A percentile compares a stretch with the other conserved stretches of the same genome.
Conservation (phyloP, 345 rosid species). For the Ceriops zippeliana region DNA sequence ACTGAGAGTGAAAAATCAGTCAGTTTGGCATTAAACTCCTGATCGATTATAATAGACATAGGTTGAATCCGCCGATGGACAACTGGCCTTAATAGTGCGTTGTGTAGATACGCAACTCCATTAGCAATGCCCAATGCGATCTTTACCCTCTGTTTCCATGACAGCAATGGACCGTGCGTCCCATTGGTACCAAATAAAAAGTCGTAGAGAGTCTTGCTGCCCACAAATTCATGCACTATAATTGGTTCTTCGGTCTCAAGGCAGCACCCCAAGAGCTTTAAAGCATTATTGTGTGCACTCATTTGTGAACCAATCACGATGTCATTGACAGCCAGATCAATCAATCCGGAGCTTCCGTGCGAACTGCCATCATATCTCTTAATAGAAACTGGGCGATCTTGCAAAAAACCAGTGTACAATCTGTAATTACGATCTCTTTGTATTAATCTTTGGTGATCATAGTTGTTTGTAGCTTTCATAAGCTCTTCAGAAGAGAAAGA, state of each 20-base stretch:
- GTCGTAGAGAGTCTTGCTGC: neutral
- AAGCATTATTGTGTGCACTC: neutral
- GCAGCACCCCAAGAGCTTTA: neutral
- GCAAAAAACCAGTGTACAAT: slow-evolving; percentile 6
- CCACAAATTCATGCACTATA: neutral
- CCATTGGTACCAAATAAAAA: rapidly evolving
- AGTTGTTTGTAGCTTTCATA: slow-evolving; percentile 12
- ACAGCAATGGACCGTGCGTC: neutral
- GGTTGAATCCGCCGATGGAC: neutral
- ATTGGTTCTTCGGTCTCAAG: neutral
- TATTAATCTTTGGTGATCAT: neutral
- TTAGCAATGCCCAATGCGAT: neutral
- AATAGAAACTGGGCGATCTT: neutral
- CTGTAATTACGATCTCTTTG: rapidly evolving
- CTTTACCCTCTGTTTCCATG: neutral
- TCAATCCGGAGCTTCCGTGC: rapidly evolving
- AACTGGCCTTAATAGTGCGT: neutral
- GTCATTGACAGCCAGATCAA: neutral
- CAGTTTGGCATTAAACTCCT: too few species aligned
- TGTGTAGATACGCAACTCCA: neutral
- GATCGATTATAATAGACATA: neutral
- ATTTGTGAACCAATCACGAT: neutral
- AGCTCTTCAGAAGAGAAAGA: slow-evolving; percentile 14
- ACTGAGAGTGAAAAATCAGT: too few species aligned
- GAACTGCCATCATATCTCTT: neutral